phyloP scores from a whole-genome alignment of 495 filamentous ascomycete species.

The Parachaetomium inaequale region DNA sequence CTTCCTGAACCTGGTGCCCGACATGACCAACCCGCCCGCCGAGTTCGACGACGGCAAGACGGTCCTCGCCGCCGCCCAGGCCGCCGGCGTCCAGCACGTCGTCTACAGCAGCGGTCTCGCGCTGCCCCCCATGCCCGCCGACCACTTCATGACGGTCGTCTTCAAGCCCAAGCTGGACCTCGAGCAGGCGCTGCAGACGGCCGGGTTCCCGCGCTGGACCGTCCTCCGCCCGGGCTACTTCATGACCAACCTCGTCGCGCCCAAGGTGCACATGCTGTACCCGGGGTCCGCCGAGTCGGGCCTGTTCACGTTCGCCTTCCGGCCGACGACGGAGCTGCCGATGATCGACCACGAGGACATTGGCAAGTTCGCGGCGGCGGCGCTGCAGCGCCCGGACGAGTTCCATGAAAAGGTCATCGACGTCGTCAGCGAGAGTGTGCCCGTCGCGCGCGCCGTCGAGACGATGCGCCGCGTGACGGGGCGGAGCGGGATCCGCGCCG shows the following conservation, averaged over 20 bases:
- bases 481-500: slow-evolving; percentile 28
- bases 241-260: slow-evolving; percentile 48
- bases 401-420: slow-evolving; percentile 41
- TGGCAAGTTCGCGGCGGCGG: slow-evolving; percentile 44
- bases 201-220: slow-evolving; percentile 41
- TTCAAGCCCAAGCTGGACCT: slow-evolving; percentile 36
- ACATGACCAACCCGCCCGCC: slow-evolving; percentile 21
- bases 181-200: slow-evolving; percentile 32
- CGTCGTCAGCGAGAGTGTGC: slow-evolving; percentile 39
- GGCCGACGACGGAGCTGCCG: slow-evolving; percentile 32
- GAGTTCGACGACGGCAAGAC: slow-evolving; percentile 40
- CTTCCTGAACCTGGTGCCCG: slow-evolving; percentile 48
- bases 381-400: slow-evolving; percentile 37
- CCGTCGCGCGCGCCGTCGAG: slow-evolving; percentile 32
- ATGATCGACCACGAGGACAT: slow-evolving; percentile 50
- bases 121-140: slow-evolving; percentile 26
- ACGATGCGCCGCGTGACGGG: slow-evolving; percentile 34
- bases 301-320: slow-evolving; percentile 22
- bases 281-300: slow-evolving; percentile 37
- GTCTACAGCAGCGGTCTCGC: slow-evolving; percentile 41
- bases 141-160: slow-evolving; percentile 31
- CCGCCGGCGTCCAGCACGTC: slow-evolving; percentile 34
- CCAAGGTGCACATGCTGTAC: slow-evolving; percentile 35
- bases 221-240: slow-evolving; percentile 47
- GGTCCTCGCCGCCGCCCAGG: slow-evolving; percentile 43